Conservation (phyloP, 768 basidiomycete species). For the Russula compacta region DNA sequence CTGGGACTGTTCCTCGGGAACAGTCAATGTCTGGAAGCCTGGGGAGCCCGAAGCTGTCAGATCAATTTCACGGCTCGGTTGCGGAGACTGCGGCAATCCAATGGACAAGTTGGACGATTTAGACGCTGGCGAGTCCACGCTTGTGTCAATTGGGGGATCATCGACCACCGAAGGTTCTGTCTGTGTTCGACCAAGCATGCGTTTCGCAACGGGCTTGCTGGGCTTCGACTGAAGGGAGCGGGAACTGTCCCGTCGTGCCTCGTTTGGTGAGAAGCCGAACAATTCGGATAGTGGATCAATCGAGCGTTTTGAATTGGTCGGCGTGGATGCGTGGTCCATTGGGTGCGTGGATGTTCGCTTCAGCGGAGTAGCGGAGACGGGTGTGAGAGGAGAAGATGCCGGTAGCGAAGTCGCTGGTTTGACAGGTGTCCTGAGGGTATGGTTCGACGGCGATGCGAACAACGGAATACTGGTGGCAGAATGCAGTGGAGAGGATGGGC, state of each 20-base stretch:
- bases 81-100: constrained; percentile 12
- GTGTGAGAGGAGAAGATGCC: constrained; percentile 16
- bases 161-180: constrained; percentile 45
- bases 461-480: neutral
- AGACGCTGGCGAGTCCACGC: constrained; percentile 22
- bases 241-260: neutral
- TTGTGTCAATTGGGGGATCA: constrained; percentile 23
- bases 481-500: neutral
- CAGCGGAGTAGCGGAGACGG: constrained; percentile 1
- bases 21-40: constrained; percentile 18
- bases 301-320: constrained; percentile 12
- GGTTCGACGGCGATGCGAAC: constrained; percentile 7
- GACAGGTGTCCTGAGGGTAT: constrained; percentile 16
- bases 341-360: constrained; percentile 2
- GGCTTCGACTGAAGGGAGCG: constrained; percentile 9
- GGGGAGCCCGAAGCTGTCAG: constrained; percentile 1
- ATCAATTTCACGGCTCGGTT: constrained; percentile 21
- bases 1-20: constrained; percentile 5
- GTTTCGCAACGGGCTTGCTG: constrained; percentile 40
- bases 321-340: constrained; percentile 9
- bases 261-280: constrained; percentile 32
- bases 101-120: constrained; percentile 19
- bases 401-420: constrained; percentile 8
- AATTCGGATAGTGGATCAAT: constrained; percentile 39
- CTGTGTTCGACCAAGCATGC: constrained; percentile 63